These are phyloP conservation scores for Aaosphaeria pasadenensis DNA, from an alignment of 2,329 filamentous ascomycete species.

Conservation along the genomic window DNA sequence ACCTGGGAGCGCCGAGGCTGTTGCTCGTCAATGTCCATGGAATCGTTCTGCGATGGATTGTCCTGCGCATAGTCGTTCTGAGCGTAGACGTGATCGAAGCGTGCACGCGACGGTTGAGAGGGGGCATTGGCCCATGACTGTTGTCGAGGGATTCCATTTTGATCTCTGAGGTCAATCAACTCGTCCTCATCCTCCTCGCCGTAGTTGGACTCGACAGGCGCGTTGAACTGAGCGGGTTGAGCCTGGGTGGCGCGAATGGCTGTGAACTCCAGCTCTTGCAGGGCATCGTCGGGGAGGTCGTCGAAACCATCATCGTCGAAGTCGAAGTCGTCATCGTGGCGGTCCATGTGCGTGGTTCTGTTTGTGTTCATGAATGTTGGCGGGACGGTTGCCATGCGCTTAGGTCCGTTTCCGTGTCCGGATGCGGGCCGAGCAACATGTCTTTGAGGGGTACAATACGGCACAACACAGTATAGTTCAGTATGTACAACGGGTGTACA, in stretches of 20 bases:
- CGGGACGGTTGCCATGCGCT: background rate
- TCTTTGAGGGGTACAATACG: too few relatives aligned
- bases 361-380: background rate
- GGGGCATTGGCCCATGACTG: background rate
- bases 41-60: constrained; percentile 15
- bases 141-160: background rate
- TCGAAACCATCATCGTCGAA: constrained; percentile 45
- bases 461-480: too few relatives aligned
- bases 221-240: background rate
- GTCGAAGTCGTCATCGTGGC: constrained; percentile 42
- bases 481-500: too few relatives aligned
- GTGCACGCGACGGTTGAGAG: background rate
- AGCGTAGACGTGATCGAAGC: background rate
- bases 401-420: too few relatives aligned
- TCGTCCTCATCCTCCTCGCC: constrained; percentile 43
- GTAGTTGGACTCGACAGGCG: constrained; percentile 35
- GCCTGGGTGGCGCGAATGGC: constrained; percentile 44
- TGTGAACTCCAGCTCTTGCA: constrained; percentile 44
- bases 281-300: constrained; percentile 43
- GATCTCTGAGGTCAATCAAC: constrained; percentile 42
- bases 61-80: background rate
- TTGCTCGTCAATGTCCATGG: constrained; percentile 44
- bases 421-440: too few relatives aligned
- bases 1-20: constrained; percentile 22
- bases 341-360: constrained; percentile 19